Percentiles rank a stretch among this genome's conserved stretches.
Conservation (phyloP, 2,329 filamentous ascomycete genomes). For the Penicillium palitans region DNA sequence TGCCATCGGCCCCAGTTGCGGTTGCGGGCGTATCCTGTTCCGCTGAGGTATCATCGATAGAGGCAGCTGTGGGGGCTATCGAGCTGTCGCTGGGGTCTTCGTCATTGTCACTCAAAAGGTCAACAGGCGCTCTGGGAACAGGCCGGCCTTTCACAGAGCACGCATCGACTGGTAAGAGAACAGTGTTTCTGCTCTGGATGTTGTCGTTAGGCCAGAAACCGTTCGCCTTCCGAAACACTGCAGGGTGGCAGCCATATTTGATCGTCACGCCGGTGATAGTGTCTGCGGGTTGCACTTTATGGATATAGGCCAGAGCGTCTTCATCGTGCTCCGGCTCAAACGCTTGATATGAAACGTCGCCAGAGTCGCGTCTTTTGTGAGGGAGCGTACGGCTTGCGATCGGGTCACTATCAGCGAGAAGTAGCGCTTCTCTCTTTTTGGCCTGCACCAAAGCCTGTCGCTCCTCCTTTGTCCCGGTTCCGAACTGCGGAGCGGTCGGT, state of each 20-base stretch:
- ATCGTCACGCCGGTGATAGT: conserved; percentile 90
- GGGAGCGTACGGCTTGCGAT: conserved; percentile 37
- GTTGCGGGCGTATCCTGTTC: conserved; percentile 13
- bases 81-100: conserved; percentile 40
- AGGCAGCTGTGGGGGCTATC: conserved; percentile 28
- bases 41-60: conserved; percentile 7
- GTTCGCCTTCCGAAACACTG: conserved; percentile 82
- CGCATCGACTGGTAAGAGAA: conserved; percentile 84
- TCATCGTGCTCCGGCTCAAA: conserved; percentile 57
- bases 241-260: conserved; percentile 81
- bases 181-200: conserved; percentile 76
- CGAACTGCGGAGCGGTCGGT: conserved; percentile 33
- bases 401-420: conserved; percentile 46
- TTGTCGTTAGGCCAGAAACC: conserved; percentile 93
- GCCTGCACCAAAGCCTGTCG: conserved; percentile 48
- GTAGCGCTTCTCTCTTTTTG: conserved; percentile 49
- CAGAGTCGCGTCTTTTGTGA: conserved; percentile 50
- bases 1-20: conserved; percentile 52
- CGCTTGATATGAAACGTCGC: conserved; percentile 35
- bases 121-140: conserved; percentile 36
- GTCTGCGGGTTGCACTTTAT: conserved; percentile 78
- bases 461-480: conserved; percentile 46
- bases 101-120: conserved; percentile 29
- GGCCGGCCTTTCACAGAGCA: conserved; percentile 77
- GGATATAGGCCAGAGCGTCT: conserved; percentile 85